Evolutionary conservation across 2,329 filamentous ascomycete species (phyloP), one percentile per base, ranked within the genome.

Genomic region (Hypoxylon rubiginosum): DNA sequence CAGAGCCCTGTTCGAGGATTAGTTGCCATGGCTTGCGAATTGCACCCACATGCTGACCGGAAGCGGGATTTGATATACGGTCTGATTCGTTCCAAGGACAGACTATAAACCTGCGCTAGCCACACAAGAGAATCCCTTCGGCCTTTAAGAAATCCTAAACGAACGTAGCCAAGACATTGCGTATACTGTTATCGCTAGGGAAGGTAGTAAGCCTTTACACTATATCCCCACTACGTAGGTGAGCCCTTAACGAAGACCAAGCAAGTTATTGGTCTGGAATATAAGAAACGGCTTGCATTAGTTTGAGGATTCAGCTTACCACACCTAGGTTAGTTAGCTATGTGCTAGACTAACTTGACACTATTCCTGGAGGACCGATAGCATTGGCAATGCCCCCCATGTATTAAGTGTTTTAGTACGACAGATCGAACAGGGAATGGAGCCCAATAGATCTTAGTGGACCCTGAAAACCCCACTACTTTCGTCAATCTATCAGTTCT

Each of bases 391-490:
- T 26, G 1, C 10, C n/a, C 48, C 41, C 26, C 8, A 30, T 32
- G 19, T 58, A 50, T 24, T 8, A 15, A 8, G 4, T 10, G 26
- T n/a, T 41, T 28, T 4, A 13, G 19, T 19, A 19, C 17, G 13
- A 10, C 4, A 43, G 53, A 62, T 62, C n/a, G 13, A 50, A 34
- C 19, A 41, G 34, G 15, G 19, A 10, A 45, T 34, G 49, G 17
- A 43, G n/a, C 43, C 19, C 48, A 24, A 48, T 21, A 65, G 57
- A 65, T 65, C 51, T 58, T 30, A 13, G 39, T 64, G 32, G 50
- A 60, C 21, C 46, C n/a, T n/a, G 8, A n/a, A 48, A 28, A 32
- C 41, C 49, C 54, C 54, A 17, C 48, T 45, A 41, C 56, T 19
- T 28, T 36, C n/a, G 13, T 28, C 28, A n/a, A 15, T 15, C 15